Conservation (phyloP, 495 filamentous ascomycete genomes). For the Annulohypoxylon moriforme region DNA sequence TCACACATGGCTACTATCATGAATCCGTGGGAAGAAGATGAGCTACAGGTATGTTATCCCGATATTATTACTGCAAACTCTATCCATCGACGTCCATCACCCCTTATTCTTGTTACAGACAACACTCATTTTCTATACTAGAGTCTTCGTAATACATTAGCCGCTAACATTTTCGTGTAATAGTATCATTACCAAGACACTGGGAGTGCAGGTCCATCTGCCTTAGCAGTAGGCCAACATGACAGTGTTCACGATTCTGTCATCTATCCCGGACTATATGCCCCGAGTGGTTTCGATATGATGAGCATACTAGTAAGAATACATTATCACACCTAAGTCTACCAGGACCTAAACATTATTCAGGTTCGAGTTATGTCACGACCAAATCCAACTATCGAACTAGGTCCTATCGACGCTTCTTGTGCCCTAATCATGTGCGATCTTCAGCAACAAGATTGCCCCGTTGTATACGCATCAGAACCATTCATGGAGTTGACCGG, state of each 20-base stretch:
- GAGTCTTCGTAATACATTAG: not conserved
- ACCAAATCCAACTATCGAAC: conserved; percentile 56
- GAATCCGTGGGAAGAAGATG: conserved; percentile 49
- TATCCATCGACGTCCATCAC: not conserved
- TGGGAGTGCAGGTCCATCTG: not conserved
- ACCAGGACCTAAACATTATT: conserved; percentile 2
- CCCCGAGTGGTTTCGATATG: conserved; percentile 59
- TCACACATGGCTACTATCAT: conserved; percentile 22
- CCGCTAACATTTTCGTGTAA: conserved; percentile 18
- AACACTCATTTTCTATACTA: not conserved
- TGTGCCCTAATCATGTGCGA: conserved; percentile 64
- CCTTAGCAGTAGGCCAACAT: conserved; percentile 10
- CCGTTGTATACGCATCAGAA: conserved; percentile 62
- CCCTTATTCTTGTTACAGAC: not conserved
- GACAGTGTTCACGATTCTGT: conserved; percentile 50
- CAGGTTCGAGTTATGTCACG: conserved; percentile 53
- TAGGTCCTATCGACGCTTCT: conserved; percentile 60
- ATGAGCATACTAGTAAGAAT: conserved; percentile 60
- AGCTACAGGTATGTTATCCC: conserved; percentile 40
- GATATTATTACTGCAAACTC: not conserved
- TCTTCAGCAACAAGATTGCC: conserved; percentile 54
- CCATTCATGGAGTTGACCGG: conserved; percentile 59
- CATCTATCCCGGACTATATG: conserved; percentile 62
- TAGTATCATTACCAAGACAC: conserved; percentile 30
- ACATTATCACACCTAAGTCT: not conserved